Conservation (phyloP, 176 grass and related monocot species). For the Juncus effusus region DNA sequence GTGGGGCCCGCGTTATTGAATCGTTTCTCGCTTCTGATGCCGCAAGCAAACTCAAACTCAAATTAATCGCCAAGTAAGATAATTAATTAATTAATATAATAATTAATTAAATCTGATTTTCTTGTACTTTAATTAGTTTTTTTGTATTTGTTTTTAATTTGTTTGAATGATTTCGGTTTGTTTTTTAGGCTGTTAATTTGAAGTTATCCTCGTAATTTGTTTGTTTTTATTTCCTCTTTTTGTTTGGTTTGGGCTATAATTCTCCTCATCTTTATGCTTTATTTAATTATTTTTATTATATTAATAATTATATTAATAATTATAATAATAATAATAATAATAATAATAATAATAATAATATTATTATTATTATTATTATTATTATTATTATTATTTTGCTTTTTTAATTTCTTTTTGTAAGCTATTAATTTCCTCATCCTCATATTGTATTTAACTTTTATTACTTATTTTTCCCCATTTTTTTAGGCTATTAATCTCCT, state of each 20-base stretch:
- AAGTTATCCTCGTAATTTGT: neutral
- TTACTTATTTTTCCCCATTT: neutral
- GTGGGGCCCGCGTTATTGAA: conserved; percentile 79
- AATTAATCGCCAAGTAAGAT: conserved; percentile 82
- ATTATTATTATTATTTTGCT: no score
- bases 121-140: neutral
- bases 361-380: no score
- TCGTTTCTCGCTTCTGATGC: conserved; percentile 81
- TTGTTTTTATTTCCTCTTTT: conserved; percentile 9
- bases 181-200: no score
- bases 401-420: neutral
- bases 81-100: conserved; percentile 12
- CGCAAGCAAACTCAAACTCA: conserved; percentile 67
- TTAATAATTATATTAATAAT: no score
- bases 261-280: no score
- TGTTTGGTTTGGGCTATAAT: neutral
- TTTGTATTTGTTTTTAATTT: no score
- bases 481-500: no score
- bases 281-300: no score
- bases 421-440: neutral
- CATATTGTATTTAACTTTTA: neutral
- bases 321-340: no score
- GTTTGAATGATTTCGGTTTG: no score
- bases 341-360: no score
- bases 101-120: conserved; percentile 23